Percentiles rank a stretch among this genome's conserved stretches.
phyloP scores from a whole-genome alignment of 1,284 basidiomycete species.

The Mycena citricolor region DNA sequence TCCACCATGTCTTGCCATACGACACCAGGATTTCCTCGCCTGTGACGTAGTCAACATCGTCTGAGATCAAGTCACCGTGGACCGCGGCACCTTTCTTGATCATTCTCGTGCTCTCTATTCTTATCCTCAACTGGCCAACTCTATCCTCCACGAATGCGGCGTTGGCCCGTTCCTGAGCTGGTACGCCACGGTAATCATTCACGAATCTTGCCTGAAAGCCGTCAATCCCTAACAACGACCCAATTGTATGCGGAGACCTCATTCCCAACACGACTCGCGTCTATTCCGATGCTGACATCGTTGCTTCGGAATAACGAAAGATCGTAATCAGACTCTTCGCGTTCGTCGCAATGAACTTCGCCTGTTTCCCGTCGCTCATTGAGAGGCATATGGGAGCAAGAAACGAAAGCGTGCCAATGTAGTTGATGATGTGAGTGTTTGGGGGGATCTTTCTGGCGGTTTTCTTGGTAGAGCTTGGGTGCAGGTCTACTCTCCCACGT shows the following conservation, averaged over 20 bases:
- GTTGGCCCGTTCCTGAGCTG: constrained; percentile 62
- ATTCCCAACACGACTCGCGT: constrained; percentile 77
- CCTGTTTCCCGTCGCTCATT: constrained; percentile 35
- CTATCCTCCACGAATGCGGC: constrained; percentile 69
- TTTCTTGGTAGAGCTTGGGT: background rate
- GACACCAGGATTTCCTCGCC: constrained; percentile 86
- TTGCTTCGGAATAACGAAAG: constrained; percentile 69
- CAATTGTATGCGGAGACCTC: constrained; percentile 50
- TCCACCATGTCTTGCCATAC: constrained; percentile 95
- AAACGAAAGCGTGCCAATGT: constrained; percentile 49
- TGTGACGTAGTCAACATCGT: too few relatives aligned
- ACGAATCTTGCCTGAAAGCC: constrained; percentile 61
- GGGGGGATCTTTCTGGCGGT: constrained; percentile 53
- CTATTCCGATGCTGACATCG: constrained; percentile 63
- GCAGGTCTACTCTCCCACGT: background rate
- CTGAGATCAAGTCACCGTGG: too few relatives aligned
- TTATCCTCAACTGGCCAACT: constrained; percentile 74
- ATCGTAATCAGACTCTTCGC: constrained; percentile 80
- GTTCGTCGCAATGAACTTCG: constrained; percentile 76
- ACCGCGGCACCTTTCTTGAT: constrained; percentile 82
- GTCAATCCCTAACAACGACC: background rate
- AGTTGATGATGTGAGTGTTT: constrained; percentile 73
- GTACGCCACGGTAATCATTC: constrained; percentile 79
- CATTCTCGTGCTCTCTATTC: constrained; percentile 62
- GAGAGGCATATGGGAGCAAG: constrained; percentile 1